Percentiles rank a stretch among this genome's conserved stretches.
These are phyloP conservation scores for Cercospora brassicicola DNA, from an alignment of 2,329 filamentous ascomycete genomes.

Conservation along the genomic window DNA sequence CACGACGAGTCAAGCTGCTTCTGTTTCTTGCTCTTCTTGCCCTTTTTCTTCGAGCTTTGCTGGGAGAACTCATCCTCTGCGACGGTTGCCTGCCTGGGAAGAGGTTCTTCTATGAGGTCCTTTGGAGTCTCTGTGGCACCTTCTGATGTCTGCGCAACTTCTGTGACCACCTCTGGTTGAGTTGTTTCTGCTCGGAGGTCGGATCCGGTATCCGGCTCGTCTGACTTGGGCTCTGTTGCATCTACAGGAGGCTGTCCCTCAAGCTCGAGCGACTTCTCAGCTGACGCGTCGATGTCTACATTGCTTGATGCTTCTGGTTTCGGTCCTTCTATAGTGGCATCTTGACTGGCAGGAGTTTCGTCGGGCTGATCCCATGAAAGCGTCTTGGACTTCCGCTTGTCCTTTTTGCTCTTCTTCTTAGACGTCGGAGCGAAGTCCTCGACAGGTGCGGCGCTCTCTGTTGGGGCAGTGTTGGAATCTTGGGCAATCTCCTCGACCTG, in stretches of 20 bases:
- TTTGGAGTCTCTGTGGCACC: not conserved
- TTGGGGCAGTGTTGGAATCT: not conserved
- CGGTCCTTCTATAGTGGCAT: not conserved
- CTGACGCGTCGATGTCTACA: not conserved
- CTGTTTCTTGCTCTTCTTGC: conserved; percentile 46
- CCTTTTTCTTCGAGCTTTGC: conserved; percentile 31
- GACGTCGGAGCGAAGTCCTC: conserved; percentile 20
- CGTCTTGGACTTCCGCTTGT: conserved; percentile 21
- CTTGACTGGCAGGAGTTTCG: not conserved
- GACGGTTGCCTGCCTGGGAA: not conserved
- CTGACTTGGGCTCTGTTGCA: not conserved
- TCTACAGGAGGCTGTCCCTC: not conserved
- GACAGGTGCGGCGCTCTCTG: not conserved
- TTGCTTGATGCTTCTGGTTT: not conserved
- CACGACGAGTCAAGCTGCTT: conserved; percentile 13
- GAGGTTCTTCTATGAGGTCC: not conserved
- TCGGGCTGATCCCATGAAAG: conserved; percentile 10
- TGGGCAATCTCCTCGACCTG: not conserved
- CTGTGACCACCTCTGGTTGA: not conserved
- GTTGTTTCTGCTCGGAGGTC: not conserved
- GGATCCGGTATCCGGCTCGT: not conserved
- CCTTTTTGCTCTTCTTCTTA: conserved; percentile 35
- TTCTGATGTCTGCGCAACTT: not conserved
- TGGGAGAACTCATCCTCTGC: conserved; percentile 12
- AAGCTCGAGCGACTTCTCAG: not conserved